Conservation (phyloP, 2,329 filamentous ascomycete species). For the Rutstroemia sydowiana region DNA sequence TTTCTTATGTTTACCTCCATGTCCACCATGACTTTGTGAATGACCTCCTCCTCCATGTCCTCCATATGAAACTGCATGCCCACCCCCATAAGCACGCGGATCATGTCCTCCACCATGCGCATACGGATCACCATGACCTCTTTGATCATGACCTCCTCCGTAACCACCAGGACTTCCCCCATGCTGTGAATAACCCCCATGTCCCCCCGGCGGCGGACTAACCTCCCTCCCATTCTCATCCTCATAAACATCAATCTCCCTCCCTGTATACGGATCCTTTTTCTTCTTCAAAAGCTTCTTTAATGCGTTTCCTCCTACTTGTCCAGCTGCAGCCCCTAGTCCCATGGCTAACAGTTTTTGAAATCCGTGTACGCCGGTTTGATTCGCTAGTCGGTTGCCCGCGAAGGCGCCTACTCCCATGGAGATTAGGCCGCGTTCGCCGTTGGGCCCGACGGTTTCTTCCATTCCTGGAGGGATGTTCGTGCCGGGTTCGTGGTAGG, state of each 20-base stretch:
- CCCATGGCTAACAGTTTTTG: neutral
- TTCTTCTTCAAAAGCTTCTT: constrained; percentile 5
- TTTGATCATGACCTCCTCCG: neutral
- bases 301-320: neutral
- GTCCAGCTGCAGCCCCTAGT: neutral
- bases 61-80: too few species aligned
- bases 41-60: neutral
- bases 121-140: too few species aligned
- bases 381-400: neutral
- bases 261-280: neutral
- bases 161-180: constrained; percentile 1
- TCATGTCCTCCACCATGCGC: too few species aligned
- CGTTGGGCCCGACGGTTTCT: neutral
- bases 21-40: neutral
- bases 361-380: neutral
- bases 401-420: constrained; percentile 9
- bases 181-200: neutral
- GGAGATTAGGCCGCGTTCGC: constrained; percentile 1
- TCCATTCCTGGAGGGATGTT: neutral
- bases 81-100: too few species aligned
- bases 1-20: neutral
- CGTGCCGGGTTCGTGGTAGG: constrained; percentile 3
- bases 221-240: neutral
- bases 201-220: neutral
- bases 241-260: neutral